Percentiles rank a stretch among this genome's conserved stretches.
These are phyloP conservation scores for Naganishia onofrii DNA, from an alignment of 768 basidiomycete genomes.

Conservation along the genomic window DNA sequence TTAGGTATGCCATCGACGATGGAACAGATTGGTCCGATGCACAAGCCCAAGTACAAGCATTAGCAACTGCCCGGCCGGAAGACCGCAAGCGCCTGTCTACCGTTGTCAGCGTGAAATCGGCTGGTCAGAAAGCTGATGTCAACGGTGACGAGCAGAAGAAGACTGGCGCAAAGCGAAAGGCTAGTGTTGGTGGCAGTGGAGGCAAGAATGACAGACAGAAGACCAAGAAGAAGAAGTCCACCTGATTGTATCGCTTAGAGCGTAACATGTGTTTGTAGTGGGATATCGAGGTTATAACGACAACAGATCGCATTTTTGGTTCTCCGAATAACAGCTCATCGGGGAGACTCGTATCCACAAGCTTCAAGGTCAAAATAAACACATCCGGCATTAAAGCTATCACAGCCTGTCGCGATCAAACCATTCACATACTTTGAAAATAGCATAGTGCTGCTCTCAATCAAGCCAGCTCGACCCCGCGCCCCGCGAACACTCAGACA, in stretches of 20 bases:
- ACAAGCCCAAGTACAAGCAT: conserved; percentile 66
- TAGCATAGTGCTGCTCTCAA: too few relatives aligned
- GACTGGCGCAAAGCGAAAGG: conserved; percentile 48
- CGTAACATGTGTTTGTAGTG: conserved; percentile 3
- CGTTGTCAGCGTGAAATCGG: conserved; percentile 71
- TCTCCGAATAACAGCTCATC: neutral
- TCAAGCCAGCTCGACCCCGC: too few relatives aligned
- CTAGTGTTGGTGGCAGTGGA: conserved; percentile 41
- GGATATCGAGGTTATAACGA: neutral
- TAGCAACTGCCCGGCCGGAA: conserved; percentile 52
- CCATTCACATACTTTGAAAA: too few relatives aligned
- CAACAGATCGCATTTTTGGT: too few relatives aligned
- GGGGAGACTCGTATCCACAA: neutral
- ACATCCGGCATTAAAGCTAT: too few relatives aligned
- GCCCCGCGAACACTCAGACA: too few relatives aligned
- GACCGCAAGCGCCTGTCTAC: conserved; percentile 59
- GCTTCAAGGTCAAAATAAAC: too few relatives aligned
- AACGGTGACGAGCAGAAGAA: conserved; percentile 58
- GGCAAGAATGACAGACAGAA: conserved; percentile 41
- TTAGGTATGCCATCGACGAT: conserved; percentile 64
- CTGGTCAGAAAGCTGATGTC: conserved; percentile 54
- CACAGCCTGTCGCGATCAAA: too few relatives aligned
- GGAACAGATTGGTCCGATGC: conserved; percentile 71
- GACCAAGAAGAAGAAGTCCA: conserved; percentile 30
- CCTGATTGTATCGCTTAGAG: neutral